Evolutionary conservation across 2,329 filamentous ascomycete genomes (phyloP), one percentile per base, ranked within the genome.

Genomic region (Magnaporthales sp.): DNA sequence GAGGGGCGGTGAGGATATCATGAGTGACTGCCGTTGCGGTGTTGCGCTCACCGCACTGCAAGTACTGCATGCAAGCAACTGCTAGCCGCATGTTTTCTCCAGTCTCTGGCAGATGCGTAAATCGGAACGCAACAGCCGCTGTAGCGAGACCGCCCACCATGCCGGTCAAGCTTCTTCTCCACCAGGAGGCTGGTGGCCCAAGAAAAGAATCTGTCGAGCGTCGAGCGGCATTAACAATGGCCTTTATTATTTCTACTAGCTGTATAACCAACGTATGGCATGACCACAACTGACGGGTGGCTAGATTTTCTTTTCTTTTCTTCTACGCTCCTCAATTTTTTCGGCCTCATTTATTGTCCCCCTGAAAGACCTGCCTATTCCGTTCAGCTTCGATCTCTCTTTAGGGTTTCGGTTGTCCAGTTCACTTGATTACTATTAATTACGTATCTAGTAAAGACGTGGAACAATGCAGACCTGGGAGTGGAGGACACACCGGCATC

Each of bases 121-220:
- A 58, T 58, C 54, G 54, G 54, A 58, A 58, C 54, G 54, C 54
- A 58, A 58, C 54, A 58, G 11, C 54, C 54, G 54, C 54, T 58
- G 54, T 27, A 51, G 38, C 38, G 38, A 51, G 32, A 38, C 32
- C 13, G 19, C 38, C 38, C 38, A 51, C 38, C 38, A n/a, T 51
- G 38, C 38, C 8, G 38, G 38, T 51, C 38, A 51, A 51, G 38
- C 38, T 51, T 51, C 22, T 58, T 58, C 54, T 58, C 54, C 54
- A 58, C 54, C 54, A 9, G 54, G 22, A 58, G 54, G 54, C 54
- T 58, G 54, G 54, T 58, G 22, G 26, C 26, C 22, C 54, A 56
- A 56, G 54, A 58, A 58, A 58, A 58, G 54, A 58, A 27, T 58
- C 24, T 15, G 38, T 51, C 38, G 10, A n/a, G 32, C 32, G 32